These are phyloP conservation scores for Purpureocillium takamizusanense DNA, from an alignment of 2,329 filamentous ascomycete species.

Conservation along the genomic window DNA sequence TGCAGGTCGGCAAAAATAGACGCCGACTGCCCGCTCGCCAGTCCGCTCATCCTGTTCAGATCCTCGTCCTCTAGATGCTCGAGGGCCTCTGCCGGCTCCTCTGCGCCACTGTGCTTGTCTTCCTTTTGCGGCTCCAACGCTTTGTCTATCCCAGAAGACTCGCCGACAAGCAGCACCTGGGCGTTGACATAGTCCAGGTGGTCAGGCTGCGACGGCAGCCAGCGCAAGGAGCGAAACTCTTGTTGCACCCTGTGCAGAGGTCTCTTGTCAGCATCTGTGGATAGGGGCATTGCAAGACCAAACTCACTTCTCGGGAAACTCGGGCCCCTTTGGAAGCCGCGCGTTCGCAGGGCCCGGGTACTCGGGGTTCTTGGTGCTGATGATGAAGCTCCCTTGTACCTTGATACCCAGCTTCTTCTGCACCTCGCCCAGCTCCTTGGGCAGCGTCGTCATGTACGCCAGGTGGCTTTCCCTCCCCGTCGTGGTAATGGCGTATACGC, in stretches of 20 bases:
- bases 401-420: constrained; percentile 69
- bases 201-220: constrained; percentile 64
- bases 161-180: constrained; percentile 48
- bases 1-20: constrained; percentile 15
- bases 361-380: constrained; percentile 65
- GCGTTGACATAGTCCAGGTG: constrained; percentile 67
- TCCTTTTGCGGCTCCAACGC: constrained; percentile 45
- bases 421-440: constrained; percentile 57
- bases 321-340: constrained; percentile 52
- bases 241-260: constrained; percentile 48
- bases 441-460: constrained; percentile 71
- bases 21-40: constrained; percentile 34
- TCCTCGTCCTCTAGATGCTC: constrained; percentile 68
- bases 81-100: constrained; percentile 59
- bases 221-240: constrained; percentile 64
- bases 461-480: constrained; percentile 67
- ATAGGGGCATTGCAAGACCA: no score
- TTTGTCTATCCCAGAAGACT: constrained; percentile 17
- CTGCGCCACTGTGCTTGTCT: constrained; percentile 53
- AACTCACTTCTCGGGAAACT: constrained; percentile 48
- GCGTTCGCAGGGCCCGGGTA: constrained; percentile 55
- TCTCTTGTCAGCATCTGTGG: no score
- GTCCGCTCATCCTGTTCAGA: constrained; percentile 48
- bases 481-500: constrained; percentile 72
- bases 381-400: constrained; percentile 49